phyloP scores from a whole-genome alignment of 2,329 filamentous ascomycete genomes.

The Cordyceps fumosorosea region DNA sequence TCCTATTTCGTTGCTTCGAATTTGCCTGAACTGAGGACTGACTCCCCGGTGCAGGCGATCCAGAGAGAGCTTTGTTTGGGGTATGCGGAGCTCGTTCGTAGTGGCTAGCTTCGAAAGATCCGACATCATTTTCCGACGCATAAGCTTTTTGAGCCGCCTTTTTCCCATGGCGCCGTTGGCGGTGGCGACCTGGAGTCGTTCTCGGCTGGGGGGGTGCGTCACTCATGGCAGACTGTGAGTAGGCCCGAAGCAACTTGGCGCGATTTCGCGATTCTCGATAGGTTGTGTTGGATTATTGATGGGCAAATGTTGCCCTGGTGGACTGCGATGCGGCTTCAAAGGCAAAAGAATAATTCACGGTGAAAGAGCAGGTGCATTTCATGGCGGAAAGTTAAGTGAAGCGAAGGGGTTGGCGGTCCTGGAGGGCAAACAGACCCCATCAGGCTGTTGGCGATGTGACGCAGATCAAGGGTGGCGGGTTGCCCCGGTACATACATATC shows the following conservation, averaged over 20 bases:
- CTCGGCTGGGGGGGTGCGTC: constrained; percentile 27
- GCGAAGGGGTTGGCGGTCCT: background rate
- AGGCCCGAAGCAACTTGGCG: background rate
- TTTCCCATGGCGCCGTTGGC: constrained; percentile 35
- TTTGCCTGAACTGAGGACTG: constrained; percentile 20
- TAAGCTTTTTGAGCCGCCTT: constrained; percentile 45
- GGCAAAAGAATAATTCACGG: background rate
- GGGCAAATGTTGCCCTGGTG: background rate
- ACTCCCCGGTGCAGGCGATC: constrained; percentile 26
- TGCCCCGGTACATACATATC: constrained; percentile 15
- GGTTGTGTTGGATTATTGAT: background rate
- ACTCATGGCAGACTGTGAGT: constrained; percentile 24
- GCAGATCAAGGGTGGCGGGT: constrained; percentile 13
- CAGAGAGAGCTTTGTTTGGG: constrained; percentile 37
- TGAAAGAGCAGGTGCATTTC: constrained; percentile 2
- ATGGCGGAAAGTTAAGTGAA: constrained; percentile 10
- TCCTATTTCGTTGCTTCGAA: constrained; percentile 24
- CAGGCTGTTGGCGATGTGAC: constrained; percentile 9
- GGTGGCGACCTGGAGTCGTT: constrained; percentile 30
- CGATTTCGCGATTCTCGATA: background rate
- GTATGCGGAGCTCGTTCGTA: constrained; percentile 35
- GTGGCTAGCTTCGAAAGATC: constrained; percentile 26
- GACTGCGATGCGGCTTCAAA: background rate
- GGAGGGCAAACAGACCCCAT: constrained; percentile 5
- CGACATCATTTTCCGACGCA: constrained; percentile 50